Conservation (phyloP, 805 yeast species). For the Zygoascus bituminiphila region DNA sequence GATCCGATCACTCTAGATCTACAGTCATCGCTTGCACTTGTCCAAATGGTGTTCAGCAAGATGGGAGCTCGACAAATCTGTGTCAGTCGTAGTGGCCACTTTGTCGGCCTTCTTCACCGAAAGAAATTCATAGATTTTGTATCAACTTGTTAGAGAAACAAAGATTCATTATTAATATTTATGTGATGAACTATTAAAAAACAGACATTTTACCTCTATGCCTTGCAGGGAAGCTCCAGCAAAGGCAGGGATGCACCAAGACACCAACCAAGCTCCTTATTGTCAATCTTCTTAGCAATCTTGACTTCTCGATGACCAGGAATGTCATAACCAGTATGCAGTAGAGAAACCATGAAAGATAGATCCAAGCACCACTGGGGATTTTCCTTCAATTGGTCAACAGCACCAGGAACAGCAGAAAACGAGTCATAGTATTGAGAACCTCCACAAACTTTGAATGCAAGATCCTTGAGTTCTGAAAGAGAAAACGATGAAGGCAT, state of each 20-base stretch:
- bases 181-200: conserved; percentile 20
- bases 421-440: conserved; percentile 64
- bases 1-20: conserved; percentile 42
- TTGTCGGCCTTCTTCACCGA: conserved; percentile 45
- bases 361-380: conserved; percentile 95
- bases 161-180: conserved; percentile 11
- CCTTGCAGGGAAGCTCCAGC: conserved; percentile 34
- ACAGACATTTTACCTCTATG: too few relatives aligned
- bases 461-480: conserved; percentile 72
- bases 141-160: neutral
- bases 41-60: conserved; percentile 43
- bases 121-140: conserved; percentile 39
- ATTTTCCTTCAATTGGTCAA: conserved; percentile 58
- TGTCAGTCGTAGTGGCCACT: conserved; percentile 39
- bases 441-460: conserved; percentile 81
- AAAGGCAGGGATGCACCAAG: conserved; percentile 94
- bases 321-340: conserved; percentile 95
- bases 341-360: conserved; percentile 78
- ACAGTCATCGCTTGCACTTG: conserved; percentile 42
- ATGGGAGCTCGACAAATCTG: conserved; percentile 44
- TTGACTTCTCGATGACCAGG: conserved; percentile 82
- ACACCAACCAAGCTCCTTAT: conserved; percentile 97
- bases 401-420: conserved; percentile 57
- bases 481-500: conserved; percentile 87
- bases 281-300: conserved; percentile 83